phyloP scores from a whole-genome alignment of 306 rosid species.

The Styphnolobium japonicum region DNA sequence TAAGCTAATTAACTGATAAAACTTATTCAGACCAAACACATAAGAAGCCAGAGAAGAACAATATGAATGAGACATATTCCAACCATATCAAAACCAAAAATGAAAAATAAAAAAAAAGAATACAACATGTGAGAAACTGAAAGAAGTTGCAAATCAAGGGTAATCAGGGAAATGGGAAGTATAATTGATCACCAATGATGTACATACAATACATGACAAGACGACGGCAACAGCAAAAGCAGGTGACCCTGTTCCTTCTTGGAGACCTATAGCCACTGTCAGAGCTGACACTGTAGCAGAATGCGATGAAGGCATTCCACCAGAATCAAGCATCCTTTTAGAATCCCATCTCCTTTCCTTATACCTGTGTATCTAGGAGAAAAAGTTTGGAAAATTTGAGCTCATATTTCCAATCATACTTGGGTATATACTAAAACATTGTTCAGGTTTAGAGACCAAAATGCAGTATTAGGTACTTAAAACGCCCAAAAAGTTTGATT shows the following conservation, averaged over 20 bases:
- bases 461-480: not conserved
- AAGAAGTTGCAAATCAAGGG: not conserved
- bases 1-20: not conserved
- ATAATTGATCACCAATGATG: not conserved
- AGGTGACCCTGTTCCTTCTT: slow-evolving; percentile 72
- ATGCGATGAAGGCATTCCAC: slow-evolving; percentile 96
- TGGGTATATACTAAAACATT: not conserved
- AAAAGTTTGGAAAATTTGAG: slow-evolving; percentile 20
- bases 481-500: not conserved
- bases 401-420: not conserved
- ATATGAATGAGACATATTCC: not conserved
- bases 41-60: not conserved
- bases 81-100: not conserved
- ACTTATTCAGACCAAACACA: not conserved
- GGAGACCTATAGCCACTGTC: slow-evolving; percentile 63
- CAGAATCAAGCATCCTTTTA: slow-evolving; percentile 77
- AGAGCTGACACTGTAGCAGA: slow-evolving; percentile 84
- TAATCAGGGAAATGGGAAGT: not conserved
- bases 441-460: not conserved
- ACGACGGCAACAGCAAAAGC: slow-evolving; percentile 75
- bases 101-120: not conserved
- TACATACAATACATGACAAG: slow-evolving; percentile 77
- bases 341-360: slow-evolving; percentile 94
- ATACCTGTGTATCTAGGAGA: slow-evolving; percentile 65
- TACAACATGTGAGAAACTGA: not conserved